Percentiles rank a stretch among this genome's conserved stretches.
Evolutionary conservation across 1,284 basidiomycete genomes (phyloP).

Genomic region (Thecaphora thlaspeos): DNA sequence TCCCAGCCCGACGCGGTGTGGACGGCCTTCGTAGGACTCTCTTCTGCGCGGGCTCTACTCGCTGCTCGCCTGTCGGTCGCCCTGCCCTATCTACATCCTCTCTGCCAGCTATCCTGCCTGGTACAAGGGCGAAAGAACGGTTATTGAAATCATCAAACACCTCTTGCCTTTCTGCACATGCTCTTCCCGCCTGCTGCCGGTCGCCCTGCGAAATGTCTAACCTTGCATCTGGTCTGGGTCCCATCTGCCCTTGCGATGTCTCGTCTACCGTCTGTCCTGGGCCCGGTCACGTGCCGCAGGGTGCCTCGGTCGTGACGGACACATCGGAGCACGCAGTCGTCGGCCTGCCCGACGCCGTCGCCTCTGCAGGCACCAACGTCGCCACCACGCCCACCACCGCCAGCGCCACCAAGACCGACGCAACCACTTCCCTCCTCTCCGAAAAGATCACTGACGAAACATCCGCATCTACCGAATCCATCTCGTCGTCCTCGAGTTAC

Average conservation of each 20-base stretch:
- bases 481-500: conserved; percentile 3
- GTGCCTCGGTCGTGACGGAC: too few relatives aligned
- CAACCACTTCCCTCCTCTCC: too few relatives aligned
- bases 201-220: too few relatives aligned
- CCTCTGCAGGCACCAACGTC: too few relatives aligned
- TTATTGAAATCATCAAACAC: conserved; percentile 21
- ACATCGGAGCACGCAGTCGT: too few relatives aligned
- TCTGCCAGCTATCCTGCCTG: neutral
- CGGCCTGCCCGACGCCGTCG: too few relatives aligned
- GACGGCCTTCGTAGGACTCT: too few relatives aligned
- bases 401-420: neutral
- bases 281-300: too few relatives aligned
- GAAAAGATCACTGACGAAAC: too few relatives aligned
- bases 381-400: neutral
- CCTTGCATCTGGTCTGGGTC: neutral
- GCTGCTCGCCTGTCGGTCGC: neutral
- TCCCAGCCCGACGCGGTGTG: too few relatives aligned
- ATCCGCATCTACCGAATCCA: neutral
- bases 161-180: neutral
- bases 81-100: neutral
- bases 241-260: neutral
- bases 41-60: too few relatives aligned
- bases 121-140: neutral
- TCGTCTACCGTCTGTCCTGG: too few relatives aligned
- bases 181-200: neutral